Base-by-base conservation (phyloP, 805 yeast species). In the Starmera dryadoides region DNA sequence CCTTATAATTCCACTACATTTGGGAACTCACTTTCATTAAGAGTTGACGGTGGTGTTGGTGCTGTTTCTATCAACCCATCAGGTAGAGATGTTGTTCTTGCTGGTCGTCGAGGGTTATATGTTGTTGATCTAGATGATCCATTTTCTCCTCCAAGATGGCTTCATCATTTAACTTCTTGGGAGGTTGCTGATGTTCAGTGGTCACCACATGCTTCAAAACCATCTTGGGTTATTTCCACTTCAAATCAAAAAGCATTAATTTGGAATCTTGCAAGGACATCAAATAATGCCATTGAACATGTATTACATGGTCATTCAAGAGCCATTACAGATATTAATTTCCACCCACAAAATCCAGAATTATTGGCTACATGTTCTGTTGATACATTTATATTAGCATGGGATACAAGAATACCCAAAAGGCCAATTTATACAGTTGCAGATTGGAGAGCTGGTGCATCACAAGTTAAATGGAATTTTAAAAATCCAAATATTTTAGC, bases 121-220 rank as follows among this genome's bases (percentile, higher is more conserved):
- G 79, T 93, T 30, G 81, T 91, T n/a, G 98, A 93, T 61, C 62
- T 93, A 32, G 96, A 91, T 53, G 96, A 93, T 58, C 98, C 98
- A 1, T 91, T 86, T 60, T 77, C 91, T 0, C 88, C 95, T 1
- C 98, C 98, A 0, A 68, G 98, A 42, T 87, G 94, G 89, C 72
- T 93, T 14, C 94, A 81, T 40, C 96, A 93, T 55, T 71, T 79
- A 28, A 91, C 97, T 0, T 79, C 95, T 0, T 93, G 98, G 98
- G 98, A 93, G 59, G 98, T 93, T 3, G 96, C 98, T 0, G 97
- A 91, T 58, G 97, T 91, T 2, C 98, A 93, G 59, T 93, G 98
- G 98, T 86, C 94, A 3, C 96, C 97, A 0, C 97, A 93, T 56
- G 68, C 73, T 6, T 71, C 80, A 2, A 86, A 85, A 47, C 91